These are phyloP conservation scores for Adansonia grandidieri DNA, from an alignment of 441 rosid genomes.

Conservation along the genomic window DNA sequence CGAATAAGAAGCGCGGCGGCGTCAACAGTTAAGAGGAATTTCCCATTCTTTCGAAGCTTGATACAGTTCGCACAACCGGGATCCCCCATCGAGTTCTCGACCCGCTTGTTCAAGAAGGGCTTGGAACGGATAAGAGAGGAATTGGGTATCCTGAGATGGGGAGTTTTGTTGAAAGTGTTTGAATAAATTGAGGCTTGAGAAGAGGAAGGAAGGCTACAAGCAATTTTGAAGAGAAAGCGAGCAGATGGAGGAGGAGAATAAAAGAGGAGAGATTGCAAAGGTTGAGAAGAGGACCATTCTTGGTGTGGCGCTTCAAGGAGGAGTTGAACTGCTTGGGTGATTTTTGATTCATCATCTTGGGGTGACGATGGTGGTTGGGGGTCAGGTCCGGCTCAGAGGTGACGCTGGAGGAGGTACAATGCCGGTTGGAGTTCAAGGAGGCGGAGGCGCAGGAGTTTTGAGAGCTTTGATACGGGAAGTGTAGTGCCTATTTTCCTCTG, in stretches of 20 bases:
- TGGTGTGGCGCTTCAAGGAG: slow-evolving; percentile 48
- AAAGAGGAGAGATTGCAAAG: slow-evolving; percentile 42
- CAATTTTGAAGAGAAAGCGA: slow-evolving; percentile 43
- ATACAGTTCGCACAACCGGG: slow-evolving; percentile 48
- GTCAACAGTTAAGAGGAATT: slow-evolving; percentile 47
- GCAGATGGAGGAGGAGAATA: slow-evolving; percentile 45
- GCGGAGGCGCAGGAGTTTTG: slow-evolving; percentile 34
- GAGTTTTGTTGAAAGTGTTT: slow-evolving; percentile 42
- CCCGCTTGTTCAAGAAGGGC: slow-evolving; percentile 61
- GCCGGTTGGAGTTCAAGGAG: slow-evolving; percentile 16
- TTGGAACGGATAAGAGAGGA: slow-evolving; percentile 53
- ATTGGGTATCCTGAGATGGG: slow-evolving; percentile 31
- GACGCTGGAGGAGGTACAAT: slow-evolving; percentile 26
- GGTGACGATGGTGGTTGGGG: slow-evolving; percentile 17
- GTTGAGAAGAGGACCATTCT: slow-evolving; percentile 56
- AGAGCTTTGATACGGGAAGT: slow-evolving; percentile 34
- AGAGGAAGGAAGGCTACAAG: slow-evolving; percentile 56
- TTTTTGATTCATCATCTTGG: slow-evolving; percentile 30
- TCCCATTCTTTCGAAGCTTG: slow-evolving; percentile 51
- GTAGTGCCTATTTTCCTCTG: slow-evolving; percentile 26
- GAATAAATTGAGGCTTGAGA: slow-evolving; percentile 57
- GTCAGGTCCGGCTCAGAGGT: slow-evolving; percentile 31
- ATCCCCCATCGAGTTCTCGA: slow-evolving; percentile 40
- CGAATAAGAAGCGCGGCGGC: slow-evolving; percentile 56
- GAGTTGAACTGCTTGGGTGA: slow-evolving; percentile 44